Conservation (phyloP, 305 asterid genomes). For the Fraxinus sp. region DNA sequence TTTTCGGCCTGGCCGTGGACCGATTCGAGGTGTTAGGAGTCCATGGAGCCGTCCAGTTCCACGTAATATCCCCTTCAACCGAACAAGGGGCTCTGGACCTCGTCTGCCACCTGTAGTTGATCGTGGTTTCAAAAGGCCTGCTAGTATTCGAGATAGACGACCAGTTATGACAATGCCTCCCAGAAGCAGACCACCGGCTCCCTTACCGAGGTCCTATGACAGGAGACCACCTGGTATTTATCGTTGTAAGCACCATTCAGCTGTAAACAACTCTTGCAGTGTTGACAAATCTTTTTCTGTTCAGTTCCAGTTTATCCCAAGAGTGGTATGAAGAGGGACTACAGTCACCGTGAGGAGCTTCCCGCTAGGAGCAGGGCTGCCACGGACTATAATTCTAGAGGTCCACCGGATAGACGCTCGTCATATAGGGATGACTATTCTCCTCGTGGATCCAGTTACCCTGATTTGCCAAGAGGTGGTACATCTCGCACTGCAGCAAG, state of each 20-base stretch:
- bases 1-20: constrained; percentile 54
- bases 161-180: constrained; percentile 63
- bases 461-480: constrained; percentile 74
- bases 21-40: constrained; percentile 54
- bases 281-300: constrained; percentile 13
- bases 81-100: constrained; percentile 52
- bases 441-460: constrained; percentile 68
- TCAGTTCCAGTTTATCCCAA: constrained; percentile 75
- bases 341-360: constrained; percentile 71
- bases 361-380: constrained; percentile 76
- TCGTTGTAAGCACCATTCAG: not conserved
- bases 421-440: constrained; percentile 74
- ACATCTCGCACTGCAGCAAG: constrained; percentile 58
- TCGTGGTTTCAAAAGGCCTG: constrained; percentile 67
- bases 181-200: constrained; percentile 70
- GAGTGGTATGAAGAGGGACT: constrained; percentile 68
- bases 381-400: constrained; percentile 59
- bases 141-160: constrained; percentile 61
- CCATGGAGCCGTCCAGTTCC: constrained; percentile 71
- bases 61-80: constrained; percentile 51
- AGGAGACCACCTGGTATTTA: constrained; percentile 87
- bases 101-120: constrained; percentile 64
- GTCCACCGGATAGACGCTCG: constrained; percentile 60
- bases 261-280: constrained; percentile 8
- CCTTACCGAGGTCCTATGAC: constrained; percentile 77